Percentiles rank a stretch among this genome's conserved stretches.
These are phyloP conservation scores for Mycena latifolia DNA, from an alignment of 768 basidiomycete genomes.

Conservation along the genomic window DNA sequence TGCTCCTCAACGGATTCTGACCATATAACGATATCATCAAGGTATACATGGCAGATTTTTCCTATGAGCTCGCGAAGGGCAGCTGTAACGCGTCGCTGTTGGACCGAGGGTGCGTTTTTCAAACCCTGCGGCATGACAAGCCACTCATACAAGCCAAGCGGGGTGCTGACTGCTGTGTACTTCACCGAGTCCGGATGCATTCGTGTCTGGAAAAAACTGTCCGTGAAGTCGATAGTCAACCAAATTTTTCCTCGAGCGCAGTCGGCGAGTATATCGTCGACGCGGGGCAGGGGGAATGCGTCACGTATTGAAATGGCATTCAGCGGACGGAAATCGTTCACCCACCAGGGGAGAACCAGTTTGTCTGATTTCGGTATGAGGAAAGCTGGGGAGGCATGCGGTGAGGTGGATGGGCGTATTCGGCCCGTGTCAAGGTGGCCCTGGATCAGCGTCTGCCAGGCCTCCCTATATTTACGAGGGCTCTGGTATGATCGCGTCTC, in stretches of 20 bases:
- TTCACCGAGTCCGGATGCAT: no score
- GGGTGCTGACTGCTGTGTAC: no score
- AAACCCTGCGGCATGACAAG: no score
- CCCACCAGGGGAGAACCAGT: not conserved
- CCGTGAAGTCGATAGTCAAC: no score
- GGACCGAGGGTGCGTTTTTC: no score
- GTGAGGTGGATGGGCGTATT: not conserved
- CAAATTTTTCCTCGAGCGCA: not conserved
- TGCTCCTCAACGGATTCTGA: no score
- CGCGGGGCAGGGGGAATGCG: not conserved
- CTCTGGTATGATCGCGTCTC: not conserved
- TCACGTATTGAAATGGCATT: not conserved
- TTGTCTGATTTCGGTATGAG: not conserved
- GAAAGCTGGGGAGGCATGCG: not conserved
- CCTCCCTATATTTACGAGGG: not conserved
- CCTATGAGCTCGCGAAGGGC: no score
- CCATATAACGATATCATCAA: no score
- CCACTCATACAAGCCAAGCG: no score
- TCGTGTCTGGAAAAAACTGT: no score
- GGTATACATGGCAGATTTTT: no score
- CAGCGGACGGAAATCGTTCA: not conserved
- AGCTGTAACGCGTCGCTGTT: no score
- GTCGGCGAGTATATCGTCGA: not conserved
- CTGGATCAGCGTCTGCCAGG: slow-evolving; percentile 39
- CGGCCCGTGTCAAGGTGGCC: slow-evolving; percentile 43